These are phyloP conservation scores for Drechslerella dactyloides DNA, from an alignment of 2,329 filamentous ascomycete genomes.

Conservation along the genomic window DNA sequence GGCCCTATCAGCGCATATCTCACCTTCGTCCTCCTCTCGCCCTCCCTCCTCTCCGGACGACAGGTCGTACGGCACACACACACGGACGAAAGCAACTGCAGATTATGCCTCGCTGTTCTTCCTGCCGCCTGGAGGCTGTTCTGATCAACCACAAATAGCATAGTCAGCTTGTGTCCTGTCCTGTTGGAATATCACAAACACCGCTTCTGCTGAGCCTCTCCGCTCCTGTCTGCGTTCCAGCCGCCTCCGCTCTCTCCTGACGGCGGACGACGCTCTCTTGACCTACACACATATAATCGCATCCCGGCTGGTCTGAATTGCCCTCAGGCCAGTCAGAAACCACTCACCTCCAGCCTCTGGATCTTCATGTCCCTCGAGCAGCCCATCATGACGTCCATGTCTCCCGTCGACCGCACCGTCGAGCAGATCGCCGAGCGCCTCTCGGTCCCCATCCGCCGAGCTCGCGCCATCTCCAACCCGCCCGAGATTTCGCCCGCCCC, in stretches of 20 bases:
- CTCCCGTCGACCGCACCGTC: constrained; percentile 48
- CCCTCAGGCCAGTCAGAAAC: no score
- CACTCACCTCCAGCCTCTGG: constrained; percentile 21
- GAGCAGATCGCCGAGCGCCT: constrained; percentile 49
- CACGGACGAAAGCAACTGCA: no score
- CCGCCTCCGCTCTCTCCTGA: no score
- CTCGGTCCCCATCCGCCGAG: constrained; percentile 45
- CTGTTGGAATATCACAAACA: constrained; percentile 7
- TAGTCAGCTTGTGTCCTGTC: constrained; percentile 10
- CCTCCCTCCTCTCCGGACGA: not conserved
- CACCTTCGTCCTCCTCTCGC: not conserved
- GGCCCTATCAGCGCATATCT: constrained; percentile 38
- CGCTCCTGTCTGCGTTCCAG: no score
- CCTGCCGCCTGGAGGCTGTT: no score
- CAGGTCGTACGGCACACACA: no score
- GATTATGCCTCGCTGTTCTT: no score
- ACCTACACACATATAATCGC: no score
- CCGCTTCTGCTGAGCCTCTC: no score
- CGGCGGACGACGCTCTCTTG: no score
- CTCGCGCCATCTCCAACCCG: constrained; percentile 50
- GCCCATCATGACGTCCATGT: constrained; percentile 12
- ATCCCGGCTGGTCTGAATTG: no score
- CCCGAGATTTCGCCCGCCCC: constrained; percentile 57
- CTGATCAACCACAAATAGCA: not conserved
- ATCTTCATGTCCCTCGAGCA: not conserved